Conservation (phyloP, 1,284 basidiomycete genomes). For the Ganoderma resinaceum region DNA sequence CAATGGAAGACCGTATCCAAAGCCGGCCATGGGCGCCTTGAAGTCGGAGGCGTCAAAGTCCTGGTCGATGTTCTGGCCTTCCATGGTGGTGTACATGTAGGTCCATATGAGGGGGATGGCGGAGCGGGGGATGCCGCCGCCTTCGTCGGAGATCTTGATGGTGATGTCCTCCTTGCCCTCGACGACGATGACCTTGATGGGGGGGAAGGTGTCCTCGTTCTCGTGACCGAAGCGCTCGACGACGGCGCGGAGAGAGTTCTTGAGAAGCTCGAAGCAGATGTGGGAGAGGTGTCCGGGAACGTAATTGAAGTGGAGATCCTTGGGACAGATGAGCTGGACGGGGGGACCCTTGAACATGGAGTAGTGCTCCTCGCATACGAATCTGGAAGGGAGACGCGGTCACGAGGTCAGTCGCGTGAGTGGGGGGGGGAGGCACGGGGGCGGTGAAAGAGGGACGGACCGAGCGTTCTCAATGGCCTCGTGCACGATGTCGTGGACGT, state of each 20-base stretch:
- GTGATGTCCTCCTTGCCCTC: slow-evolving; percentile 97
- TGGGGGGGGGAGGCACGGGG: background rate
- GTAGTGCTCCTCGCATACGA: slow-evolving; percentile 98
- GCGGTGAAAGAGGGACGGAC: slow-evolving; percentile 25
- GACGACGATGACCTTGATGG: slow-evolving; percentile 97
- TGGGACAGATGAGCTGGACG: slow-evolving; percentile 95
- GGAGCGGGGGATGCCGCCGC: slow-evolving; percentile 93
- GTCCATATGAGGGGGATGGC: slow-evolving; percentile 98
- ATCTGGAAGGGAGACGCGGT: slow-evolving; percentile 44
- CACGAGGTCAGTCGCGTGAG: background rate
- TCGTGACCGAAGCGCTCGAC: slow-evolving; percentile 93
- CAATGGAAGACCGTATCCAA: slow-evolving; percentile 93
- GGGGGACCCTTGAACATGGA: slow-evolving; percentile 96
- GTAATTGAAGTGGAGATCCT: slow-evolving; percentile 90
- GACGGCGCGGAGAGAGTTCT: slow-evolving; percentile 97
- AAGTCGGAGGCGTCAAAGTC: slow-evolving; percentile 94
- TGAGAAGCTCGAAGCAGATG: slow-evolving; percentile 98
- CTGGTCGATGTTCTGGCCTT: slow-evolving; percentile 86
- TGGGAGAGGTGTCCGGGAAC: slow-evolving; percentile 96
- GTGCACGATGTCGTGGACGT: slow-evolving; percentile 95
- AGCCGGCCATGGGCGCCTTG: slow-evolving; percentile 98
- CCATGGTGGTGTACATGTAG: slow-evolving; percentile 99
- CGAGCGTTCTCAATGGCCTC: slow-evolving; percentile 99
- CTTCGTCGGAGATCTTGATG: slow-evolving; percentile 97
- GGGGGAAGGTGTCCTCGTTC: slow-evolving; percentile 84